phyloP scores from a whole-genome alignment of 495 filamentous ascomycete species.

The Hypoxylon lienhwacheense region DNA sequence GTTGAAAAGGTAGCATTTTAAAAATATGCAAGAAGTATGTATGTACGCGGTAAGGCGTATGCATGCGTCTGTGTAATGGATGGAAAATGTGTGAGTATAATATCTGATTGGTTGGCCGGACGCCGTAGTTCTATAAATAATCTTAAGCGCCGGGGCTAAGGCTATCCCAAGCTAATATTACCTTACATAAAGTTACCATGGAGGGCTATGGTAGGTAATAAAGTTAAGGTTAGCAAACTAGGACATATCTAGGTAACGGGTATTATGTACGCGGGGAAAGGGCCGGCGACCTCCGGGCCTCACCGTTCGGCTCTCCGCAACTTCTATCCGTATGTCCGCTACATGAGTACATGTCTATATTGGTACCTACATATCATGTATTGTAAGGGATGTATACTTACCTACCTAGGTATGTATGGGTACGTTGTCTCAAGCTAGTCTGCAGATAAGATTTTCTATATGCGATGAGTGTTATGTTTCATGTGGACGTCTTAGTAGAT shows the following conservation, averaged over 20 bases:
- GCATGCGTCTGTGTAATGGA: no score
- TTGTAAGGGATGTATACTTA: background rate
- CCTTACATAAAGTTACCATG: slow-evolving; percentile 7
- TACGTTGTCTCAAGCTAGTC: background rate
- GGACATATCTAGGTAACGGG: background rate
- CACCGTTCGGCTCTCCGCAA: background rate
- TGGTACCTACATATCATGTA: background rate
- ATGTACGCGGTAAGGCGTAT: no score
- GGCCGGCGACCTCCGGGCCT: background rate
- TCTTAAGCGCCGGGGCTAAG: slow-evolving; percentile 5
- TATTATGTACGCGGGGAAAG: background rate
- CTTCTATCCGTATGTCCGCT: no score
- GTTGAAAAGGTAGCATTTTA: slow-evolving; percentile 11
- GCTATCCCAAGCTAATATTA: slow-evolving; percentile 3
- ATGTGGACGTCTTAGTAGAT: background rate
- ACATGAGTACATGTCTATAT: background rate
- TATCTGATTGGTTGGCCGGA: no score
- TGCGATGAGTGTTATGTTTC: slow-evolving; percentile 2
- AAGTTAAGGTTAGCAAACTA: slow-evolving; percentile 1
- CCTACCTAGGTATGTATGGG: background rate
- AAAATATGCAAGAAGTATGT: slow-evolving; percentile 1
- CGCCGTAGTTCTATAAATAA: slow-evolving; percentile 2
- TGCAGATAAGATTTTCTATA: no score
- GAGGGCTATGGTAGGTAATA: slow-evolving; percentile 8
- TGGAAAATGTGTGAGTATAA: no score